Conservation (phyloP, 176 grass and related monocot species). For the Juncus effusus region DNA sequence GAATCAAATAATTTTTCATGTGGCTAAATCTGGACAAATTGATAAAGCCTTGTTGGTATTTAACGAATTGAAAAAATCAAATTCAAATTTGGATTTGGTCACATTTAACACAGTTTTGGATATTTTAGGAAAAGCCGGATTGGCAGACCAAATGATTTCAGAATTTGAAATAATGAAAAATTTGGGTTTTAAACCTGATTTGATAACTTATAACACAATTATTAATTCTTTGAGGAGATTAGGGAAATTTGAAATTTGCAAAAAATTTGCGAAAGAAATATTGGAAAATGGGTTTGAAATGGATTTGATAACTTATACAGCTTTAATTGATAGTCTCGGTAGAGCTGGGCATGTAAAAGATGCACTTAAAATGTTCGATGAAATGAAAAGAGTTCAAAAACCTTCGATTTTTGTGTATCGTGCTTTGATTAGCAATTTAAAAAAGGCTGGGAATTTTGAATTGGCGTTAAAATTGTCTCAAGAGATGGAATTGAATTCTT, state of each 20-base stretch:
- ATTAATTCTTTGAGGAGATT: constrained; percentile 67
- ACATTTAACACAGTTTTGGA: constrained; percentile 76
- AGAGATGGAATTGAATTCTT: constrained; percentile 57
- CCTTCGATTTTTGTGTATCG: constrained; percentile 82
- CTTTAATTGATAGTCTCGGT: constrained; percentile 68
- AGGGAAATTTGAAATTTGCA: constrained; percentile 60
- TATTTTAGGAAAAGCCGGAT: constrained; percentile 65
- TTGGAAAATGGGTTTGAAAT: constrained; percentile 47
- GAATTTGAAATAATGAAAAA: constrained; percentile 66
- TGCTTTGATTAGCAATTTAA: constrained; percentile 58
- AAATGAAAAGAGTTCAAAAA: constrained; percentile 55
- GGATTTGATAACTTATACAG: constrained; percentile 72
- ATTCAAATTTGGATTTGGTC: constrained; percentile 44
- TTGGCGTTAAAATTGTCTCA: constrained; percentile 51
- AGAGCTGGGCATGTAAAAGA: constrained; percentile 53
- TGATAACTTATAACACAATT: constrained; percentile 83
- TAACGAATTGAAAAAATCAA: constrained; percentile 58
- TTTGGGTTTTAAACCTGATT: constrained; percentile 53
- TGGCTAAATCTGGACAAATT: constrained; percentile 41
- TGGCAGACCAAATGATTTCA: constrained; percentile 54
- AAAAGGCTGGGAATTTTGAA: constrained; percentile 49
- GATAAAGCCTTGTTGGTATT: constrained; percentile 73
- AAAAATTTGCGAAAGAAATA: constrained; percentile 55
- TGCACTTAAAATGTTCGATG: constrained; percentile 49
- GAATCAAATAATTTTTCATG: constrained; percentile 56